A percentile compares a stretch with the other conserved stretches of the same genome.
Evolutionary conservation across 2,329 filamentous ascomycete species (phyloP).

Genomic region (Colletotrichum eleusines): DNA sequence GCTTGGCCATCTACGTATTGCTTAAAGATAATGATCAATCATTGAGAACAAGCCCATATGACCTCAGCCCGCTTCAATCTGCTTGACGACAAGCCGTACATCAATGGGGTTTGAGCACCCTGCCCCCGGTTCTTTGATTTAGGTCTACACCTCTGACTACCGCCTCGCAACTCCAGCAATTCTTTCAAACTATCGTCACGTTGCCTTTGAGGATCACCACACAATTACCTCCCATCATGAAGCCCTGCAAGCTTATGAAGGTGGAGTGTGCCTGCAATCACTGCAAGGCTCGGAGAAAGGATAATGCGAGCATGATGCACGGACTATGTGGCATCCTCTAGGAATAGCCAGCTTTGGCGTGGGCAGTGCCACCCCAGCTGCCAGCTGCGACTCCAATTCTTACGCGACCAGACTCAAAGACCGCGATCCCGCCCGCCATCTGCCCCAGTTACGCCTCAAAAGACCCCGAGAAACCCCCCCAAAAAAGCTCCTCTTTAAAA

Average conservation of each 20-base stretch:
- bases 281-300: conserved; percentile 33
- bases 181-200: neutral
- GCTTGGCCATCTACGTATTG: conserved; percentile 23
- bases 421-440: conserved; percentile 24
- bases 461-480: conserved; percentile 23
- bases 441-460: conserved; percentile 29
- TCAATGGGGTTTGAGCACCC: neutral
- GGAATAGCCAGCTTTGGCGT: conserved; percentile 6
- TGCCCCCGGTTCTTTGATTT: neutral
- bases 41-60: conserved; percentile 12
- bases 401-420: conserved; percentile 38
- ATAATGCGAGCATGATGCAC: conserved; percentile 19
- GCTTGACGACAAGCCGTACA: neutral
- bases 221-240: conserved; percentile 16
- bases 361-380: conserved; percentile 34
- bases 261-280: conserved; percentile 21
- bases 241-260: neutral
- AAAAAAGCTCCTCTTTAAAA: conserved; percentile 17
- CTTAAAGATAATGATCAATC: conserved; percentile 41
- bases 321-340: conserved; percentile 12
- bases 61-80: neutral
- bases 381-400: conserved; percentile 17
- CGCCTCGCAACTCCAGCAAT: neutral
- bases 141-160: neutral
- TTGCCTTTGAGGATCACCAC: neutral